Base-by-base conservation (phyloP, 2,329 filamentous ascomycete genomes). In the Pezicula radicicola region DNA sequence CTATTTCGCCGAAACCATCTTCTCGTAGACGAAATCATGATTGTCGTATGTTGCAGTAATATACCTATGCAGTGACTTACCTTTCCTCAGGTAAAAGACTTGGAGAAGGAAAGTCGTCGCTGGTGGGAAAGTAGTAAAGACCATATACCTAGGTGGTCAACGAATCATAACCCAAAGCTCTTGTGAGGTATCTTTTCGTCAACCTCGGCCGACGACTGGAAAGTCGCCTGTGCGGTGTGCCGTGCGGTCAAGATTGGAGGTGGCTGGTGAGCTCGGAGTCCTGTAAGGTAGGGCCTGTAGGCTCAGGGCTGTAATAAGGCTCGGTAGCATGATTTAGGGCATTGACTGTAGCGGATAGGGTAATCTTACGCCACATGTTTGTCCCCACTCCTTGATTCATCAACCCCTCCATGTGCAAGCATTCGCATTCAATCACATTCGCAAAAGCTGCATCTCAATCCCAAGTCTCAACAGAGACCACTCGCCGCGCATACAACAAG, bases 1-100 rank as follows among this genome's bases (percentile, higher is more conserved):
- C 91, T 85, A 76, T 99, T 96, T 73, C 91, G 90, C 73, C 85
- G 85, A 69, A 97, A 79, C 92, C 94, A 99, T 77, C 85, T 87
- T 76, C 89, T 88, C 64, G 89, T 89, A 62, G 90, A 85, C 57
- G 78, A 75, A 64, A 86, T 75, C 83, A 87, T 87, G 68, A 56
- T 66, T 15, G 16, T 15, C 12, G 18, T 19, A 19, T 21, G 40
- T 13, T 42, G n/a, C 18, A 6, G 30, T 33, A 21, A 48, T n/a
- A 8, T 46, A 28, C 40, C 15, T 25, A 40, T 33, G 28, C 10
- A 52, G 47, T 55, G 50, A 55, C 60, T 62, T 62, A 19, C 48
- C 48, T 21, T 25, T 50, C 48, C 40, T n/a, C 35, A 19, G 15
- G 30, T 9, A 19, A 30, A 27, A 27, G n/a, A 27, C n/a, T 27